Percentiles rank a stretch among this genome's conserved stretches.
phyloP scores from a whole-genome alignment of 2,329 filamentous ascomycete species.

The Calonectria pseudoturangicola region DNA sequence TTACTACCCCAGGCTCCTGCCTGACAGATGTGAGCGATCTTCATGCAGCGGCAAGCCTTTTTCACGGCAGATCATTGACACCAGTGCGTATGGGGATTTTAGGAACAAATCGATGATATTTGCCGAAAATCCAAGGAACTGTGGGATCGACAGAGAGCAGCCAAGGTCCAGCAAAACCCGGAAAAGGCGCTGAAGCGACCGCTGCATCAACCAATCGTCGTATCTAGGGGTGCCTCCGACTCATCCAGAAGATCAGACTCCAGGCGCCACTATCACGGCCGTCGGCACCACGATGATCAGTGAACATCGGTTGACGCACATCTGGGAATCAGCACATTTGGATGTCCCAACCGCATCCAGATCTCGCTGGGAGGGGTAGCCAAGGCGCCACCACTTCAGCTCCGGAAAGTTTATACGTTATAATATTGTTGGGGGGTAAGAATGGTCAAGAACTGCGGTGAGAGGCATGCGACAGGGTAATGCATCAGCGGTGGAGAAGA shows the following conservation, averaged over 20 bases:
- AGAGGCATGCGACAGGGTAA: conserved; percentile 45
- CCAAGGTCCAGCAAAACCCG: conserved; percentile 66
- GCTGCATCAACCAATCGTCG: conserved; percentile 73
- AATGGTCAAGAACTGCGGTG: conserved; percentile 43
- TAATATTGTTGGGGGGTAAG: conserved; percentile 36
- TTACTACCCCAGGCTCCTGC: conserved; percentile 74
- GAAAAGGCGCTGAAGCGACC: conserved; percentile 73
- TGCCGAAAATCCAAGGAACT: conserved; percentile 75
- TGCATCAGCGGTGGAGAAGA: conserved; percentile 46
- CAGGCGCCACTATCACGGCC: conserved; percentile 54
- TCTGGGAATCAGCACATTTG: conserved; percentile 32
- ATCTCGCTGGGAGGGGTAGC: conserved; percentile 10
- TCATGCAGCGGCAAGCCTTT: conserved; percentile 20
- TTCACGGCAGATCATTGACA: conserved; percentile 46
- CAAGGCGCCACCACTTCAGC: conserved; percentile 33
- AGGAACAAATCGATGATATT: conserved; percentile 80
- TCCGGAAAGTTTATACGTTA: conserved; percentile 44
- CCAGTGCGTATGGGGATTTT: conserved; percentile 26
- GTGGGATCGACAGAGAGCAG: conserved; percentile 74
- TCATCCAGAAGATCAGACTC: conserved; percentile 51
- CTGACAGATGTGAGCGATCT: conserved; percentile 73
- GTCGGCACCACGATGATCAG: conserved; percentile 51
- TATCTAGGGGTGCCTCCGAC: conserved; percentile 57
- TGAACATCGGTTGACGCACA: conserved; percentile 42
- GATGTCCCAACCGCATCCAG: conserved; percentile 4